Conservation (phyloP, 2,329 filamentous ascomycete genomes). For the Calonectria ilicicola region DNA sequence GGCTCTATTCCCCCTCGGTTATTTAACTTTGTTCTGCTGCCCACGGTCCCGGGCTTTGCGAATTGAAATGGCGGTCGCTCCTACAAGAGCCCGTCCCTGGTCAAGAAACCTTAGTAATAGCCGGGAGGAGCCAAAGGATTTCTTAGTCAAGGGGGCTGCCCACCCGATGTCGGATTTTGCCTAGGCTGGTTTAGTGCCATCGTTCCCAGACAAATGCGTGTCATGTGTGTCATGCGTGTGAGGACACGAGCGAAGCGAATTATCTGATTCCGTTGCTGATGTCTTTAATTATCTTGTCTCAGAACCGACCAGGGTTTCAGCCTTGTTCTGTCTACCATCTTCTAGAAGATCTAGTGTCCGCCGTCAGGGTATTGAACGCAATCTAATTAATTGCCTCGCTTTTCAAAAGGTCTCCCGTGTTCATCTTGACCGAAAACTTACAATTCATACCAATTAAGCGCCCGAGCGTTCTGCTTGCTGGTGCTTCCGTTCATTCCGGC, state of each 20-base stretch:
- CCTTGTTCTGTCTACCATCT: not conserved
- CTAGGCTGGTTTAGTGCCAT: not conserved
- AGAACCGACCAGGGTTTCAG: not conserved
- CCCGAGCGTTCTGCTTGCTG: not conserved
- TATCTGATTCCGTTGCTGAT: not conserved
- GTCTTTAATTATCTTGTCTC: not conserved
- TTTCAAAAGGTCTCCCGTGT: not conserved
- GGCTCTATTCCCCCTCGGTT: not conserved
- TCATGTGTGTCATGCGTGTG: slow-evolving; percentile 2
- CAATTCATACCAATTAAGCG: not conserved
- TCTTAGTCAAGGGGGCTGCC: not conserved
- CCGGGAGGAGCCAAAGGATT: slow-evolving; percentile 1
- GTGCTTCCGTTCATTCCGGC: not conserved
- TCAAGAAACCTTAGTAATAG: not conserved
- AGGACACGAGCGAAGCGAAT: not conserved
- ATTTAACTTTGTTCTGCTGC: slow-evolving; percentile 7
- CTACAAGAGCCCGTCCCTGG: not conserved
- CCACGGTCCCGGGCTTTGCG: not conserved
- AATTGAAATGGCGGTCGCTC: not conserved
- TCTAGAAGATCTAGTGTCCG: too few relatives aligned
- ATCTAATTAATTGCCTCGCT: not conserved
- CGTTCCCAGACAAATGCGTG: not conserved
- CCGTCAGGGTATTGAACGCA: too few relatives aligned
- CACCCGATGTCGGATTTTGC: slow-evolving; percentile 1
- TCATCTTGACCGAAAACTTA: not conserved